A percentile compares a stretch with the other conserved stretches of the same genome.
phyloP scores from a whole-genome alignment of 306 rosid genomes.

The Quercus wislizeni region DNA sequence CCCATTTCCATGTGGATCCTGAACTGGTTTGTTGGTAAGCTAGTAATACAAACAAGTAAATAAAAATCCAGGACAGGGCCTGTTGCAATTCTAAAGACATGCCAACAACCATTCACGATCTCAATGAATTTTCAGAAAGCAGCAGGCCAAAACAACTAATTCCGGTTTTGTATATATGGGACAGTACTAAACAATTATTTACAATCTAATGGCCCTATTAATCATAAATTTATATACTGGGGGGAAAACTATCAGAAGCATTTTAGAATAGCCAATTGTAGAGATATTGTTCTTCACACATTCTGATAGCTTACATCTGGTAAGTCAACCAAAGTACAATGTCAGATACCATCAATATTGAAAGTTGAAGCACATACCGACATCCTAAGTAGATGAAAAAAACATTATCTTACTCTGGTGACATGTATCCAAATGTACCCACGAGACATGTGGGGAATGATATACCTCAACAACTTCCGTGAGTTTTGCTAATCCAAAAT shows the following conservation, averaged over 20 bases:
- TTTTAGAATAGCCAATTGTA: neutral
- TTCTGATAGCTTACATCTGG: neutral
- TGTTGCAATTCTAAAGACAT: neutral
- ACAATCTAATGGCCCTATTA: neutral
- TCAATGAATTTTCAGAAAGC: neutral
- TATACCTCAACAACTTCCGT: slow-evolving; percentile 68
- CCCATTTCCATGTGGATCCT: too few species aligned
- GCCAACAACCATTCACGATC: neutral
- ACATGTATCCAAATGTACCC: slow-evolving; percentile 94
- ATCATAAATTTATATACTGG: neutral
- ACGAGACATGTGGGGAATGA: slow-evolving; percentile 80
- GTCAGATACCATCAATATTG: neutral
- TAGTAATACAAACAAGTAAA: too few species aligned
- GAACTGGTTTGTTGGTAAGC: too few species aligned
- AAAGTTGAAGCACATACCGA: neutral
- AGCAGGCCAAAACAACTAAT: neutral
- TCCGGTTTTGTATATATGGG: neutral
- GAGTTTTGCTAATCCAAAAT: slow-evolving; percentile 84
- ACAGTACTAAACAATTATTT: neutral
- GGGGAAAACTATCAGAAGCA: neutral
- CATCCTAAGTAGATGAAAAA: neutral
- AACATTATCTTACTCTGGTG: slow-evolving; percentile 63
- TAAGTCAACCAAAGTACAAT: neutral
- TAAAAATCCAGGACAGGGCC: too few species aligned
- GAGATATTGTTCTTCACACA: neutral